Conservation (phyloP, 108 stramenopile species). For the Nitzschia sp. region DNA sequence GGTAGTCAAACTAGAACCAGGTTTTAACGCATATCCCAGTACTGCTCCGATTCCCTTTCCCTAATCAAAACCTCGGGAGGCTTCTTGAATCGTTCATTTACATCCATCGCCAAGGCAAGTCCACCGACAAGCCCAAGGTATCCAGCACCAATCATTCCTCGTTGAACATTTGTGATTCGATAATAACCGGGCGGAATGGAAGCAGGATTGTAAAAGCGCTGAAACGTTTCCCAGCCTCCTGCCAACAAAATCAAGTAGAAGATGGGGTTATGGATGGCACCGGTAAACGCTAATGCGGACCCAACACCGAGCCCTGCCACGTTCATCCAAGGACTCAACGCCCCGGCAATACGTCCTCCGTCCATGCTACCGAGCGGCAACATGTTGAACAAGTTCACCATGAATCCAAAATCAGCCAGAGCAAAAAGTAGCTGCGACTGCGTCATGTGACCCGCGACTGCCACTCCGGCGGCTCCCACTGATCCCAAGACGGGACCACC, state of each 20-base stretch:
- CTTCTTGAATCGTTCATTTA: constrained; percentile 75
- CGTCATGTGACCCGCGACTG: constrained; percentile 66
- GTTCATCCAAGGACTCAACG: constrained; percentile 74
- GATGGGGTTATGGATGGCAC: constrained; percentile 85
- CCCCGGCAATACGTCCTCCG: constrained; percentile 90
- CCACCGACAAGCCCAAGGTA: constrained; percentile 81
- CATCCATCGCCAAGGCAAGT: constrained; percentile 79
- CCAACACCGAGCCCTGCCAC: constrained; percentile 84
- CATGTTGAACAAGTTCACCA: constrained; percentile 96
- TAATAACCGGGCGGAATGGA: constrained; percentile 78
- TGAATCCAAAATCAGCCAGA: constrained; percentile 94
- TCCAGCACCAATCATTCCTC: constrained; percentile 64
- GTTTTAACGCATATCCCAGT: constrained; percentile 32
- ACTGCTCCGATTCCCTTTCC: constrained; percentile 38
- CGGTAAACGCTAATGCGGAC: constrained; percentile 64
- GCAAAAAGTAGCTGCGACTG: constrained; percentile 86
- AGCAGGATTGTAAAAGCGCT: constrained; percentile 74
- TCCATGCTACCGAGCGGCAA: constrained; percentile 91
- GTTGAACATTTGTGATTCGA: constrained; percentile 56
- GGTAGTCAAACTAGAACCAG: too few relatives aligned
- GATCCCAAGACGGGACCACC: constrained; percentile 88
- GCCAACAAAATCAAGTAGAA: constrained; percentile 86
- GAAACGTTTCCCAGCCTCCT: constrained; percentile 83
- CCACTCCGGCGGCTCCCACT: constrained; percentile 76
- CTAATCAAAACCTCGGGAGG: constrained; percentile 62